A percentile compares a stretch with the other conserved stretches of the same genome.
These are phyloP conservation scores for Fusarium dlaminii DNA, from an alignment of 2,329 filamentous ascomycete species.

Conservation along the genomic window DNA sequence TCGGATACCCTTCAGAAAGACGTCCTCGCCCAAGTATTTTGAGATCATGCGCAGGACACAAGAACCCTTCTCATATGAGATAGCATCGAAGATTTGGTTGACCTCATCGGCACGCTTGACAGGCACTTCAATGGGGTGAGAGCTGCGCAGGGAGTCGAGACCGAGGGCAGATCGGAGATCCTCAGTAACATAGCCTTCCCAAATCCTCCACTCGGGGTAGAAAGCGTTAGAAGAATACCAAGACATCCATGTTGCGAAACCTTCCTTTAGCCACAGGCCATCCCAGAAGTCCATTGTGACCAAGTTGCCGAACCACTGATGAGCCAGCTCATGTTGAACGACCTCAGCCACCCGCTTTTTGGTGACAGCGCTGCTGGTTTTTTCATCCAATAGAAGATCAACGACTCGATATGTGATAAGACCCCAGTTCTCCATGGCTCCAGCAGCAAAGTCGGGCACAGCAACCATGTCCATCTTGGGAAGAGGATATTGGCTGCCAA, in stretches of 20 bases:
- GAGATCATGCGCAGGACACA: constrained; percentile 98
- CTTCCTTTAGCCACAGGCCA: constrained; percentile 95
- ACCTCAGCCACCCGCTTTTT: constrained; percentile 96
- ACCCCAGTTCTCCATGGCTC: constrained; percentile 99
- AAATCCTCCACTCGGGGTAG: constrained; percentile 98
- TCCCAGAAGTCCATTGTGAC: constrained; percentile 99
- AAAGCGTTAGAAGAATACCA: constrained; percentile 89
- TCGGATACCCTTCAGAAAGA: constrained; percentile 91
- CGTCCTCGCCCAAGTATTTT: constrained; percentile 90
- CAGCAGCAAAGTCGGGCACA: constrained; percentile 93
- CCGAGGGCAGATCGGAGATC: constrained; percentile 88
- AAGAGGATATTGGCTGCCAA: constrained; percentile 76
- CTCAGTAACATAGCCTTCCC: constrained; percentile 94
- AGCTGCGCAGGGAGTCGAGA: constrained; percentile 91
- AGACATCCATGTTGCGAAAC: constrained; percentile 71
- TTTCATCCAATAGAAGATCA: constrained; percentile 83
- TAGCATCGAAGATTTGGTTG: constrained; percentile 98
- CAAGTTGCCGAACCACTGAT: constrained; percentile 98
- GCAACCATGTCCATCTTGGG: constrained; percentile 65
- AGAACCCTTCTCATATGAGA: constrained; percentile 96
- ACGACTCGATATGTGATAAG: constrained; percentile 94
- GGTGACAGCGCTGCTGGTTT: constrained; percentile 85
- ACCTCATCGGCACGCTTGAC: constrained; percentile 96
- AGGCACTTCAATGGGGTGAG: constrained; percentile 95
- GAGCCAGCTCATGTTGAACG: constrained; percentile 95